phyloP scores from a whole-genome alignment of 345 rosid species.

The Garcia nutans region DNA sequence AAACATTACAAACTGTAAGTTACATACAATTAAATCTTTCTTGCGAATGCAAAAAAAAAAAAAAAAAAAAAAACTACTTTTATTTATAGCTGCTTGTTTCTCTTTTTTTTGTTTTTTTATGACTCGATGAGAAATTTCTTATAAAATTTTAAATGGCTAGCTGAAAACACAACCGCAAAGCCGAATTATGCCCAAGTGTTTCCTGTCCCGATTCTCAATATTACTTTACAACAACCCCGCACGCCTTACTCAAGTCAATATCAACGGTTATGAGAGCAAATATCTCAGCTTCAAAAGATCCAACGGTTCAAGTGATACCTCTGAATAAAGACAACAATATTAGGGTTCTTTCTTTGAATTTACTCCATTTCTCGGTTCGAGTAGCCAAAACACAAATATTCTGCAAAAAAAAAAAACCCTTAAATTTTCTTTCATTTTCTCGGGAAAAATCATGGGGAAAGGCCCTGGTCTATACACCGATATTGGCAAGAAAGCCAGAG shows the following conservation, averaged over 20 bases:
- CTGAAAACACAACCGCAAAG: neutral
- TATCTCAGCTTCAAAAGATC: constrained; percentile 17
- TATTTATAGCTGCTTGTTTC: no score
- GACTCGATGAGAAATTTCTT: no score
- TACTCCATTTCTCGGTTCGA: neutral
- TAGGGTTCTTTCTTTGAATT: neutral
- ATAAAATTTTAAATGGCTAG: no score
- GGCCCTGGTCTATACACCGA: constrained; percentile 95
- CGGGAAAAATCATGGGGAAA: constrained; percentile 62
- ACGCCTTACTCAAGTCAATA: neutral
- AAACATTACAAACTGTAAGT: no score
- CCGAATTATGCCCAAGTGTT: constrained; percentile 22
- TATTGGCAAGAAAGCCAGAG: constrained; percentile 94
- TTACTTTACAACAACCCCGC: neutral
- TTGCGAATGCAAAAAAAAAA: no score
- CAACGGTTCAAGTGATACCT: constrained; percentile 25
- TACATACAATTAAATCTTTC: no score
- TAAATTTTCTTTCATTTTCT: constrained; percentile 10
- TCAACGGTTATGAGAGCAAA: constrained; percentile 24
- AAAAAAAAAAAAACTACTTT: no score
- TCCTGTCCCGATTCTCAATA: constrained; percentile 21
- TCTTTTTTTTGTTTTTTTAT: no score
- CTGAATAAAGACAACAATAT: neutral
- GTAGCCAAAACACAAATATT: neutral
- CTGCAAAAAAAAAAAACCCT: neutral